Base-by-base conservation (phyloP, 2,329 filamentous ascomycete genomes). In the Aspergillus alliaceus region DNA sequence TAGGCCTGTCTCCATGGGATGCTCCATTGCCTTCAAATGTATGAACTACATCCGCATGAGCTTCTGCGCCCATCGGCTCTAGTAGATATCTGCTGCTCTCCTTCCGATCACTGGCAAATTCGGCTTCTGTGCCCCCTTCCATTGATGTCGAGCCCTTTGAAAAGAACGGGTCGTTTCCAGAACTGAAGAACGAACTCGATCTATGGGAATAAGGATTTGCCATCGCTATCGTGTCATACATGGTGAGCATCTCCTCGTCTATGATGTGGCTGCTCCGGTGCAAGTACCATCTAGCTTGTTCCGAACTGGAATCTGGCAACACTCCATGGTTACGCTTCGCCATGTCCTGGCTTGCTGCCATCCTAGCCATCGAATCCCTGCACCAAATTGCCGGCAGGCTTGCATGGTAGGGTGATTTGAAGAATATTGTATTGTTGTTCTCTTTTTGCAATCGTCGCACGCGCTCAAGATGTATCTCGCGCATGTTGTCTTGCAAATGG, bases 401-500 rank as follows among this genome's bases (percentile, higher is more conserved):
- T 15, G 6, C 14, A 49, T 42, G 22, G 12, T n/a, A 25, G 37
- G 40, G n/a, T 14, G 8, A 2, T 14, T 25, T 34, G 51, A 32
- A 35, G 31, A 14, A 24, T 27, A 15, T 25, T 44, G 42, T 61
- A 31, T 27, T 63, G 35, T 55, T 59, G 29, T 60, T 58, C 31
- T 55, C 52, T 32, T 27, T 18, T 12, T 57, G 52, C n/a, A 62
- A 20, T 46, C 50, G 46, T 8, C 55, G 54, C 15, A 68, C 27
- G 18, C 67, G 61, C 56, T 72, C 68, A 8, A 57, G 31, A 12
- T 71, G 68, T n/a, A 72, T 55, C 40, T 67, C 57, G 11, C 63
- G 64, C 65, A 71, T 68, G 48, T 60, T 66, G 15, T 58, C 44
- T 35, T 68, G 68, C 8, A 72, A 65, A 20, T 55, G 63, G 18